Base-by-base conservation (phyloP, 2,329 filamentous ascomycete species). In the Alternaria sp. region DNA sequence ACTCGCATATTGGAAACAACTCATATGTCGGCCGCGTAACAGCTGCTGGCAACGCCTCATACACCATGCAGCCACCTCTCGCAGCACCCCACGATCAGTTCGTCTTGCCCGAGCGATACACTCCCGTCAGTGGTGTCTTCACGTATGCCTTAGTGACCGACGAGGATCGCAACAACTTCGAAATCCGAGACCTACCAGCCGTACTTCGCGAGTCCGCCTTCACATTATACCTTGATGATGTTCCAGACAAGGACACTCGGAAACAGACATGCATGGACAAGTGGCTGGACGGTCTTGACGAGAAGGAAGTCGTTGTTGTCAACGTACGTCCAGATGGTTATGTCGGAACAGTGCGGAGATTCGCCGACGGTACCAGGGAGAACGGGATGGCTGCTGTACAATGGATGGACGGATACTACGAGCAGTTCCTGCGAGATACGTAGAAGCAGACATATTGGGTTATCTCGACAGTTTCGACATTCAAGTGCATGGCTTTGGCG, bases 241-340 rank as follows among this genome's bases (percentile, higher is more conserved):
- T 88, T 7, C 84, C 87, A 3, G 82, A 86, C 14, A 83, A 85
- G 25, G 85, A 87, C 68, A 86, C 88, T 58, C 86, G 84, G 30
- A 71, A 75, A 14, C 73, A 78, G 18, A 72, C 64, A 1, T 91
- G 88, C 77, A 91, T 87, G 10, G 85, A 89, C 71, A 92, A 91
- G 77, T 93, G 90, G 90, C 82, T 92, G 7, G 89, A 88, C 44
- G 84, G 82, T 49, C 80, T 92, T 4, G 81, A 80, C 0, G 81
- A 83, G 1, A 82, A 84, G 10, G 86, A 90, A 67, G 85, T 90
- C 6, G 88, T 87, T 5, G 85, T 93, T 44, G 82, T 90, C 44
- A 89, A 90, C 70, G 88, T 93, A 2, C 84, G 91, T 6, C 91
- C 91, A 0, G 91, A 93, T 77, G 90, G 91, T 11, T 93, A 93